A percentile compares a stretch with the other conserved stretches of the same genome.
These are phyloP conservation scores for Papiliotrema flavescens DNA, from an alignment of 1,284 basidiomycete genomes.

Conservation along the genomic window DNA sequence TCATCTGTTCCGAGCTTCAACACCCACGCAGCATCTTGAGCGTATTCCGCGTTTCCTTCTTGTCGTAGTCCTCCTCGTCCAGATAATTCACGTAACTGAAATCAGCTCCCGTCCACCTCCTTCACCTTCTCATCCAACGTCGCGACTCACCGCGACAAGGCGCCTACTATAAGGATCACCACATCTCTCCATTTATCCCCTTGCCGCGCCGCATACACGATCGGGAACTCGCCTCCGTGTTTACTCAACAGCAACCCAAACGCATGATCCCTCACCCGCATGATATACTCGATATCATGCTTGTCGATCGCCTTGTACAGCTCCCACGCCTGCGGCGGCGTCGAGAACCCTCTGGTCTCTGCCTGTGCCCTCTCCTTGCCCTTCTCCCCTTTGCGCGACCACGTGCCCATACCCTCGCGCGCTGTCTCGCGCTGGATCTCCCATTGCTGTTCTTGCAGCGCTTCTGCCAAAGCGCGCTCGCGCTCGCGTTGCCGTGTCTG, in stretches of 20 bases:
- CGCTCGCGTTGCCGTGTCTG: slow-evolving; percentile 30
- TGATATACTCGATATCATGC: slow-evolving; percentile 47
- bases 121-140: neutral
- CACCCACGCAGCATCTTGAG: slow-evolving; percentile 37
- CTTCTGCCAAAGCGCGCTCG: slow-evolving; percentile 41
- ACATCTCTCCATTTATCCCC: slow-evolving; percentile 44
- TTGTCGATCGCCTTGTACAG: slow-evolving; percentile 49
- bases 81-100: slow-evolving; percentile 47
- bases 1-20: too few species aligned
- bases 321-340: slow-evolving; percentile 48
- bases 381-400: slow-evolving; percentile 11
- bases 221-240: slow-evolving; percentile 47
- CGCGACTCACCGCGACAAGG: slow-evolving; percentile 41
- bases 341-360: slow-evolving; percentile 28
- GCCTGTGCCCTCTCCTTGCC: slow-evolving; percentile 8
- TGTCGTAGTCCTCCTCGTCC: slow-evolving; percentile 44
- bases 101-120: neutral
- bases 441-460: slow-evolving; percentile 42
- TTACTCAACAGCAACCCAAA: slow-evolving; percentile 46
- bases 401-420: slow-evolving; percentile 23
- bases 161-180: slow-evolving; percentile 45
- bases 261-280: slow-evolving; percentile 47
- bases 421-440: slow-evolving; percentile 30
- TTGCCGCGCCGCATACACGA: slow-evolving; percentile 46
- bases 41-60: slow-evolving; percentile 40